Evolutionary conservation across 306 rosid genomes (phyloP), one percentile per base, ranked within the genome.

Genomic region (Rosa persica): DNA sequence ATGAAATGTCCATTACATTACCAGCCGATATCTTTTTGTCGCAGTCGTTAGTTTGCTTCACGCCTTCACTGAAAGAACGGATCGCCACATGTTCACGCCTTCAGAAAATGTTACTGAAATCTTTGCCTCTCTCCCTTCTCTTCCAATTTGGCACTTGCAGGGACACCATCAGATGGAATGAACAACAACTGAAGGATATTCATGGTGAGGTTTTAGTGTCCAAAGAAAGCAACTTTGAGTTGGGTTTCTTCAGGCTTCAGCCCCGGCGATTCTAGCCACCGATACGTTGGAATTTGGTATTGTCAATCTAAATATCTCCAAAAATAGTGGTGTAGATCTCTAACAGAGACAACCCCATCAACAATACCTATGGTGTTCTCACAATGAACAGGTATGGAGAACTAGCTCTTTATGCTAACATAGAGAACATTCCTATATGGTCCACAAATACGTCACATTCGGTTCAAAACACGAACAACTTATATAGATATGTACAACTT

Each of bases 161-260:
- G 55, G 55, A 49, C 55, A 12, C 6, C 55, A 49, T 49, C 17
- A 49, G 55, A 15, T 49, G 5, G 55, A 49, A 49, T 16, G 0
- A 48, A 15, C 40, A 20, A 12, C 15, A 44, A 44, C 3, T 89
- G 0, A 83, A 52, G 75, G 90, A 86, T 78, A 39, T 39, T 39
- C 86, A 88, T 74, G 89, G 85, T 44, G 84, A 72, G 36, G 75
- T 79, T 70, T 57, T 87, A 55, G 64, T 82, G 52, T 89, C 96
- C 70, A 67, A 20, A 8, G 73, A 19, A 16, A 82, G 73, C 25
- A 85, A 44, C 39, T 90, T 88, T 43, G 87, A 81, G 3, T 82
- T 90, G 9, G 89, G 92, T 36, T 90, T 90, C n/a, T n/a, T n/a
- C n/a, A n/a, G n/a, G n/a, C 86, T 90, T 90, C 42, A 39, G 42